Conservation (phyloP, 176 grass and related monocot species). For the Oryza glaberrima region DNA sequence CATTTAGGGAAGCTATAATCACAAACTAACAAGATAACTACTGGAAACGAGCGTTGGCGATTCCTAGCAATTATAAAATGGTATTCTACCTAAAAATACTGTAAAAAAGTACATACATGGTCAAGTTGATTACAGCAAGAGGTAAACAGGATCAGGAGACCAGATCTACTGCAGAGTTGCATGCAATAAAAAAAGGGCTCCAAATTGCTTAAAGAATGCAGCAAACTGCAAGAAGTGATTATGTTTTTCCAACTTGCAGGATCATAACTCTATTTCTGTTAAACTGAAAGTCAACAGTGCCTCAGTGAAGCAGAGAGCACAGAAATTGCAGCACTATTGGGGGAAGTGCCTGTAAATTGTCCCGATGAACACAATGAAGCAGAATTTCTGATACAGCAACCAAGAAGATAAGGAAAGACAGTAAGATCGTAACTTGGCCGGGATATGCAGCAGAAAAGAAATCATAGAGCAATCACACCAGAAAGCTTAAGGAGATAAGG, state of each 20-base stretch:
- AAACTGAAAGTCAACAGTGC: slow-evolving; percentile 33
- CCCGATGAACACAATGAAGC: slow-evolving; percentile 4
- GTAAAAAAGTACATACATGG: slow-evolving; percentile 1
- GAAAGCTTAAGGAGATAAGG: not conserved
- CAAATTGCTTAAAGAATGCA: slow-evolving; percentile 35
- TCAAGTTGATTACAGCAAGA: slow-evolving; percentile 25
- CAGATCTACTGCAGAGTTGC: slow-evolving; percentile 60
- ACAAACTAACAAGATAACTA: slow-evolving; percentile 6
- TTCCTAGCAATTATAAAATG: slow-evolving; percentile 12
- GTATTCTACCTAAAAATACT: not conserved
- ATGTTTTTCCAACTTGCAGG: slow-evolving; percentile 37
- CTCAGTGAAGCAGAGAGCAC: slow-evolving; percentile 14
- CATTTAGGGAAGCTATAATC: not conserved
- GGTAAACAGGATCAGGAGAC: slow-evolving; percentile 36
- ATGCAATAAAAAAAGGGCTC: slow-evolving; percentile 26
- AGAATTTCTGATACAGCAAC: slow-evolving; percentile 28
- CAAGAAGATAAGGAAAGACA: slow-evolving; percentile 23
- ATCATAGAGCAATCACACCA: slow-evolving; percentile 6
- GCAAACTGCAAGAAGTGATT: slow-evolving; percentile 23
- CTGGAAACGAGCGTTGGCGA: slow-evolving; percentile 21
- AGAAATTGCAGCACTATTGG: slow-evolving; percentile 39
- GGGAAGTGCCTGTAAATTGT: slow-evolving; percentile 18
- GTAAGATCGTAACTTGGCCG: not conserved
- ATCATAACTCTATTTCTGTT: slow-evolving; percentile 35
- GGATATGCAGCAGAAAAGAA: slow-evolving; percentile 30